Percentiles rank a stretch among this genome's conserved stretches.
Evolutionary conservation across 805 yeast genomes (phyloP).

Genomic region (Zygoascus biomembranicola): DNA sequence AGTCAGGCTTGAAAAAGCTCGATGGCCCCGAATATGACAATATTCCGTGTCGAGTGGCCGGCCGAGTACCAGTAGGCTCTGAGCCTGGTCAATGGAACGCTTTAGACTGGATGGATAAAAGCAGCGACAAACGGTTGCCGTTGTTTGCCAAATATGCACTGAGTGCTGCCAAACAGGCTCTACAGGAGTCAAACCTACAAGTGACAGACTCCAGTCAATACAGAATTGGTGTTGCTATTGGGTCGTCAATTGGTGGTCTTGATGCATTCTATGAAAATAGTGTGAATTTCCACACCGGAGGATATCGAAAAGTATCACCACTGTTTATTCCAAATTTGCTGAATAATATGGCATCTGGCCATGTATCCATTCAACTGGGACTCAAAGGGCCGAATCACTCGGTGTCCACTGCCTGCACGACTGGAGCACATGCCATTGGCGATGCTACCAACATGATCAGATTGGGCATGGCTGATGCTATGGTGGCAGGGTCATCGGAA

Average conservation of each 20-base stretch:
- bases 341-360: constrained; percentile 92
- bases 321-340: constrained; percentile 75
- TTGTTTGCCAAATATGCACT: constrained; percentile 70
- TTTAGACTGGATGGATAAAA: constrained; percentile 39
- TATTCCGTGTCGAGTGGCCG: constrained; percentile 69
- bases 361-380: constrained; percentile 70
- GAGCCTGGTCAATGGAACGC: constrained; percentile 40
- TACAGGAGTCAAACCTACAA: constrained; percentile 36
- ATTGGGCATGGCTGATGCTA: constrained; percentile 73
- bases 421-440: constrained; percentile 90
- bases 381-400: constrained; percentile 82
- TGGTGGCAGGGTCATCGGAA: constrained; percentile 94
- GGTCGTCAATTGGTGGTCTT: constrained; percentile 88
- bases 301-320: constrained; percentile 72
- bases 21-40: constrained; percentile 40
- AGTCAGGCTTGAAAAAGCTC: constrained; percentile 33
- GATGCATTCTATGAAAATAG: constrained; percentile 63
- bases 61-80: constrained; percentile 41
- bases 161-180: constrained; percentile 69
- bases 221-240: constrained; percentile 63
- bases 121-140: constrained; percentile 56
- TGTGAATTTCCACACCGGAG: constrained; percentile 38
- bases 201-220: constrained; percentile 14
- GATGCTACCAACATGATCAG: constrained; percentile 79
- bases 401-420: constrained; percentile 92